Base-by-base conservation (phyloP, 495 filamentous ascomycete species). In the Xylona heveae region DNA sequence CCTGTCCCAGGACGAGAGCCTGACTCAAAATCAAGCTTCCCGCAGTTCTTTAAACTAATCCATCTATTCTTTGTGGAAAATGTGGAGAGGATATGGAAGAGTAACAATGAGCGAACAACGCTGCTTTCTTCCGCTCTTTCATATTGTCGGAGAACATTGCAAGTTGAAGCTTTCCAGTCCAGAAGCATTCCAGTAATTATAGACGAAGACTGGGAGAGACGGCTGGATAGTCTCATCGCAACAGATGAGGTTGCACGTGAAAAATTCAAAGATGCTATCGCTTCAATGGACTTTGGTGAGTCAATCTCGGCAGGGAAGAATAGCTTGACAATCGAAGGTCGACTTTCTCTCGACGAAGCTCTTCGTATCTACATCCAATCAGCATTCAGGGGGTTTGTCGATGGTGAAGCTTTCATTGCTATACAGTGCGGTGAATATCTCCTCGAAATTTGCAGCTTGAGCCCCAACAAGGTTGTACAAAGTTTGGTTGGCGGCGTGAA, bases 131-230 rank as follows among this genome's bases (percentile, higher is more conserved):
- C 71, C 19, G 68, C 77, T 15, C 52, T 90, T 31, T 54, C 59
- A 2, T 91, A 78, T 42, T 71, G 72, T 38, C 71, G 71, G 19
- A 68, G 71, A 15, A 66, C 83, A n/a, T 52, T 90, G 2, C 59
- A 90, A 20, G 62, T 75, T 41, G 59, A 78, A 34, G 78, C 78
- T 3, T 58, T 91, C 24, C 53, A 55, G 8, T 53, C 61, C 6
- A 59, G 61, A 4, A 44, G 49, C 0, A 53, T 56, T 7, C 34
- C 49, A 4, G 47, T 75, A 12, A 64, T 63, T 6, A 53, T 82
- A 22, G 74, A 90, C 39, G 66, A 74, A 34, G 78, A 85, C 30
- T 94, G 85, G 85, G 82, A 84, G 38, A 59, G 70, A 16, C 74
- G 74, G 47, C 53, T 93, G 3, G 78, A 81, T 41, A 61, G 68